A percentile compares a stretch with the other conserved stretches of the same genome.
Conservation (phyloP, 2,329 filamentous ascomycete genomes). For the Elsinoe necatrix region DNA sequence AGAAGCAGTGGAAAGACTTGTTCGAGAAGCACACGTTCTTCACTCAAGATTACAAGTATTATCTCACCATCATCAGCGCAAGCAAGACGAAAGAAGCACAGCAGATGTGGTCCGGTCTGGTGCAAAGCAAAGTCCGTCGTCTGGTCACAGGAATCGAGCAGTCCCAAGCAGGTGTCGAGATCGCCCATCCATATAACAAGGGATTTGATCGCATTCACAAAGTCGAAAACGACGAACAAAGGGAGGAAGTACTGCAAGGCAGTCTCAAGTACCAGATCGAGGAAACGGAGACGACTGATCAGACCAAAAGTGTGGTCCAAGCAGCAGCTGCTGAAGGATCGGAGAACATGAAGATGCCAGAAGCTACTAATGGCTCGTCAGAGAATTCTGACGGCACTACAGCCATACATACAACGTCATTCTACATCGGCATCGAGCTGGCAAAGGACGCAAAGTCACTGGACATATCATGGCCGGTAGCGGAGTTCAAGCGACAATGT, state of each 20-base stretch:
- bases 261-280: conserved; percentile 53
- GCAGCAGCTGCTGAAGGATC: conserved; percentile 39
- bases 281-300: conserved; percentile 45
- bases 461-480: conserved; percentile 72
- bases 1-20: conserved; percentile 73
- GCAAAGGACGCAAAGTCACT: conserved; percentile 59
- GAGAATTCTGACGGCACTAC: conserved; percentile 35
- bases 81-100: conserved; percentile 78
- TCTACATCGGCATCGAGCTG: conserved; percentile 85
- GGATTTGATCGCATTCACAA: conserved; percentile 76
- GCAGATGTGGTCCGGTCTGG: conserved; percentile 79
- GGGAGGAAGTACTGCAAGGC: conserved; percentile 54
- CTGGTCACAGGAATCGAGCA: conserved; percentile 76
- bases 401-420: conserved; percentile 76
- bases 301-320: conserved; percentile 43
- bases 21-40: conserved; percentile 92
- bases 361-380: conserved; percentile 29
- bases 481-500: conserved; percentile 79
- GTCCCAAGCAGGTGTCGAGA: conserved; percentile 62
- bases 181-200: conserved; percentile 89
- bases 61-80: conserved; percentile 76
- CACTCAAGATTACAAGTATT: conserved; percentile 88
- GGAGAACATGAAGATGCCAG: conserved; percentile 32
- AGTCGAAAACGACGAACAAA: conserved; percentile 54
- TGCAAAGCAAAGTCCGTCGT: conserved; percentile 86